Evolutionary conservation across 805 yeast species (phyloP), one percentile per base, ranked within the genome.

Genomic region (Sugiyamaella lignohabitans): DNA sequence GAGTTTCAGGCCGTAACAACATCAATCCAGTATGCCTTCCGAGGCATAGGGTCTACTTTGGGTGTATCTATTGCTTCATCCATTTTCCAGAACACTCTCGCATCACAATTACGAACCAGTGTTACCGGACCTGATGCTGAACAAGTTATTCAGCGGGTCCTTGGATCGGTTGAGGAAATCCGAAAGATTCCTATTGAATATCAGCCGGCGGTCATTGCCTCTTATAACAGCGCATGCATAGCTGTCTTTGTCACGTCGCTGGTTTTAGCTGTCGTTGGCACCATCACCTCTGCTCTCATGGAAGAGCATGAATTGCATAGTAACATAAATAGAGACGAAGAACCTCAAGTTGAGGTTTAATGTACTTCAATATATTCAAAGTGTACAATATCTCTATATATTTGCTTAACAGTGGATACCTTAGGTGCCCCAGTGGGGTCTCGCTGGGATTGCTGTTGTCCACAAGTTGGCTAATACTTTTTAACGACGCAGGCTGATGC

Each of bases 21-120:
- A 0, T 85, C 95, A 0, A 84, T 89, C 48, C 95, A 87, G 59
- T 88, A 89, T 62, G 88, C 89, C 0, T 87, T 84, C 69, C 73
- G 95, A 58, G 82, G 91, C 6, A 81, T 88, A 0, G 95, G 95
- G 0, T 82, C 91, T n/a, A 84, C 93, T 0, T 64, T 86, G 42
- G 95, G 95, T 34, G 88, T 87, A 14, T 70, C 89, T 1, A 55
- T 80, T 10, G 80, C 85, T 0, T 74, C 84, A 18, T 80, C 87
- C 2, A 68, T 82, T 22, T 84, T 83, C 67, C 84, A 79, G 57
- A 69, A 69, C 42, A 59, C 69, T 6, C 67, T 82, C 45, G 52
- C 54, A 8, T 27, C 48, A 14, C 49, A 59, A 24, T 61, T 76
- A 30, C 52, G 39, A 6, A 50, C 34, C 6, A 47, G 51, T 2